phyloP scores from a whole-genome alignment of 768 basidiomycete species.

The Boletus speciosus region DNA sequence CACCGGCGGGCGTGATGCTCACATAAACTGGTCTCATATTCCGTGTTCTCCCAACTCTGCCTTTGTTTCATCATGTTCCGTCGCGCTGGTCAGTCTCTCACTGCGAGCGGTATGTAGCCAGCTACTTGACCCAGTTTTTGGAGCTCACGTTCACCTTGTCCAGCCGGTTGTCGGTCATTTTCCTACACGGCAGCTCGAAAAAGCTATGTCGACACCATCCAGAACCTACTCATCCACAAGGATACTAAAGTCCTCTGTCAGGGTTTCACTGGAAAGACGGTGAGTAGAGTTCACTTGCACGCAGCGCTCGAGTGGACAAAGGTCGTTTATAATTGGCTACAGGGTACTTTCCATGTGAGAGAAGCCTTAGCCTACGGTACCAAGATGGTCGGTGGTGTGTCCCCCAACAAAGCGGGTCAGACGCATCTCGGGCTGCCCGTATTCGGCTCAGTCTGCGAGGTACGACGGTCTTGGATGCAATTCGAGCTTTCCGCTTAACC shows the following conservation, averaged over 20 bases:
- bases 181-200: slow-evolving; percentile 69
- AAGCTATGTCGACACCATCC: slow-evolving; percentile 85
- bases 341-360: slow-evolving; percentile 96
- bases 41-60: slow-evolving; percentile 7
- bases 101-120: slow-evolving; percentile 44
- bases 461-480: slow-evolving; percentile 29
- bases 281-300: slow-evolving; percentile 31
- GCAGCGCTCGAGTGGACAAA: neutral
- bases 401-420: slow-evolving; percentile 93
- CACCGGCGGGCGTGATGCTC: slow-evolving; percentile 18
- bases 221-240: slow-evolving; percentile 88
- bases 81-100: slow-evolving; percentile 56
- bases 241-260: slow-evolving; percentile 92
- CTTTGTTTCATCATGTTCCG: slow-evolving; percentile 44
- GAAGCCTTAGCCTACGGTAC: slow-evolving; percentile 95
- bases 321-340: slow-evolving; percentile 5
- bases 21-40: slow-evolving; percentile 8
- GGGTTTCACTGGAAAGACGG: slow-evolving; percentile 97
- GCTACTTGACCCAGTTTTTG: neutral
- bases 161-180: slow-evolving; percentile 76
- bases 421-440: slow-evolving; percentile 94
- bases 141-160: neutral
- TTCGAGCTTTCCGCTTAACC: slow-evolving; percentile 1
- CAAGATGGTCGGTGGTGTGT: slow-evolving; percentile 96
- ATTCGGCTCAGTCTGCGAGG: slow-evolving; percentile 89